These are phyloP conservation scores for Phytophthora sansomeana DNA, from an alignment of 352 stramenopile species.

Conservation along the genomic window DNA sequence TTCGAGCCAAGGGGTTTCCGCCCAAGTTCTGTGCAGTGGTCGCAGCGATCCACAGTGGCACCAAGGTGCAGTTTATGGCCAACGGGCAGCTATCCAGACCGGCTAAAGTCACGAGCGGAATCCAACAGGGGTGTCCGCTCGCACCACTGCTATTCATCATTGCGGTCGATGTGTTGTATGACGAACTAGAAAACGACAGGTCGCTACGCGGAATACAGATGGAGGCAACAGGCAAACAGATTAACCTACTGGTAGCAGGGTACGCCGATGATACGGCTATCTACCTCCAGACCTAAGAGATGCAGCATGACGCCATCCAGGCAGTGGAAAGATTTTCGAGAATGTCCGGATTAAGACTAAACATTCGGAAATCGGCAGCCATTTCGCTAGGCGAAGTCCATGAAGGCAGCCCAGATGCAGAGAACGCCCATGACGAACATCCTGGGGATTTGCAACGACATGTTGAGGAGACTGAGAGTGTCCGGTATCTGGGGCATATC, in stretches of 20 bases:
- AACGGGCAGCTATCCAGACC: background rate
- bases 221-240: background rate
- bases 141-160: background rate
- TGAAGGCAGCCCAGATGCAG: too few species aligned
- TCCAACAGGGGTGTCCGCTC: background rate
- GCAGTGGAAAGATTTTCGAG: background rate
- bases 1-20: background rate
- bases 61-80: background rate
- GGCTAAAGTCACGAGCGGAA: background rate
- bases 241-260: background rate
- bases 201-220: background rate
- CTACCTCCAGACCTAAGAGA: background rate
- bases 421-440: background rate
- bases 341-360: conserved; percentile 1
- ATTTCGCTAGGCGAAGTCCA: background rate
- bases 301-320: background rate
- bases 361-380: conserved; percentile 6
- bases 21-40: background rate
- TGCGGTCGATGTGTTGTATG: background rate
- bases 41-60: background rate
- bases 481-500: conserved; percentile 7
- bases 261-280: conserved; percentile 18
- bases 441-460: background rate
- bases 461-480: background rate
- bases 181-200: background rate